Evolutionary conservation across 2,329 filamentous ascomycete species (phyloP), one percentile per base, ranked within the genome.

Genomic region (Magnaporthiopsis poae): DNA sequence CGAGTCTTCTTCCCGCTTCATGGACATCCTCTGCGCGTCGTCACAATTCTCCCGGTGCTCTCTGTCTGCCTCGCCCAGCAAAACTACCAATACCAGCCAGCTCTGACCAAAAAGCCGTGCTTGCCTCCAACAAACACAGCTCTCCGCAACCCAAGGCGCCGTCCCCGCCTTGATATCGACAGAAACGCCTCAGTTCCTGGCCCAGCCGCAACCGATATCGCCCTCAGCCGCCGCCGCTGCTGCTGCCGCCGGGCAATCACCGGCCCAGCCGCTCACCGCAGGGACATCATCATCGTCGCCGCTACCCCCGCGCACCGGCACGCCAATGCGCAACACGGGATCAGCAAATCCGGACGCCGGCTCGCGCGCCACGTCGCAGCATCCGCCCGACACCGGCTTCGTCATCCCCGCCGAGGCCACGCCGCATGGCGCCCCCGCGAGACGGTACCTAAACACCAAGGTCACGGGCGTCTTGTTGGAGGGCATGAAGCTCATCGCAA

Each of bases 401-500:
- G 76, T 78, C n/a, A 82, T 88, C 75, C 87, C 87, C 1, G 76
- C 82, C 15, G 84, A 88, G 72, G 82, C 86, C 18, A 81, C 84
- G 1, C 77, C 82, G 1, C 87, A 91, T 72, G 89, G 89, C 62
- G 89, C 89, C 29, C 86, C 88, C 0, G 86, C 86, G 5, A 84
- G 90, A 61, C 83, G 86, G 71, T 92, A 91, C 74, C 77, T 92
- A 71, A 92, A 92, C 73, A 81, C 83, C 63, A 90, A 87, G 71
- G 84, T 92, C 60, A 90, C 88, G 0, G 85, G 85, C 0, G 82
- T 84, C 33, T 73, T 92, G 67, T 77, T 92, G 59, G 89, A 92
- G 72, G 90, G 89, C 31, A 90, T 92, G 88, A 92, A 91, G 78
- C 76, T 83, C 66, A 74, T 92, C 68, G 88, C 88, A 5, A 87